Evolutionary conservation across 345 rosid genomes (phyloP), one percentile per base, ranked within the genome.

Genomic region (Citrus glauca): DNA sequence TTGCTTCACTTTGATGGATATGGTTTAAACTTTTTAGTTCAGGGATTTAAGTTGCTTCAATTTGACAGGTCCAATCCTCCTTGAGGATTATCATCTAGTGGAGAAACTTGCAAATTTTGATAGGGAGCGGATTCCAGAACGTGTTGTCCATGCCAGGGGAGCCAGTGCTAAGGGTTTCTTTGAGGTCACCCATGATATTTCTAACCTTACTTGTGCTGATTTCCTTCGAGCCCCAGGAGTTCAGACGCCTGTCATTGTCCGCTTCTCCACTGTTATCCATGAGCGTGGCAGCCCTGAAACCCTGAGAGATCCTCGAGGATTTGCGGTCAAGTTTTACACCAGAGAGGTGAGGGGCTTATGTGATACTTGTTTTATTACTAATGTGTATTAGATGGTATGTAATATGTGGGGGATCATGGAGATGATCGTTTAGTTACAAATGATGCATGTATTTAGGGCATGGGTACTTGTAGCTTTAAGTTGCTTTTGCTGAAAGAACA

Each of bases 241-340:
- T 71, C 97, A 96, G 88, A 96, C 99, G 2, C 98, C 98, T 71
- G 91, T 96, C 25, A 94, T 96, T 69, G 95, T 92, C 70, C 98
- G 99, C 27, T 96, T 96, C 93, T 96, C 98, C 10, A 96, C 99
- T 79, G 98, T 96, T 25, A 87, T 94, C 86, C 99, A 96, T 73
- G 98, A 96, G 83, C 97, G 98, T 77, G 99, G 98, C 83, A 96
- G 99, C 79, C 99, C 98, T 19, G 98, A 96, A 88, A 96, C 99
- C 81, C 82, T 92, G 17, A 91, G 98, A 82, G 99, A 92, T 67
- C 97, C 97, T 78, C 93, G 99, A 64, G 99, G 99, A 63, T 96
- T 96, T 82, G 99, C 99, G 2, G 97, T 94, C 72, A 96, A 96
- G 89, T 96, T 92, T 69, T 96, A 96, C 88, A 94, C 99, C 79